Base-by-base conservation (phyloP, 2,329 filamentous ascomycete genomes). In the Neurospora crassa region DNA sequence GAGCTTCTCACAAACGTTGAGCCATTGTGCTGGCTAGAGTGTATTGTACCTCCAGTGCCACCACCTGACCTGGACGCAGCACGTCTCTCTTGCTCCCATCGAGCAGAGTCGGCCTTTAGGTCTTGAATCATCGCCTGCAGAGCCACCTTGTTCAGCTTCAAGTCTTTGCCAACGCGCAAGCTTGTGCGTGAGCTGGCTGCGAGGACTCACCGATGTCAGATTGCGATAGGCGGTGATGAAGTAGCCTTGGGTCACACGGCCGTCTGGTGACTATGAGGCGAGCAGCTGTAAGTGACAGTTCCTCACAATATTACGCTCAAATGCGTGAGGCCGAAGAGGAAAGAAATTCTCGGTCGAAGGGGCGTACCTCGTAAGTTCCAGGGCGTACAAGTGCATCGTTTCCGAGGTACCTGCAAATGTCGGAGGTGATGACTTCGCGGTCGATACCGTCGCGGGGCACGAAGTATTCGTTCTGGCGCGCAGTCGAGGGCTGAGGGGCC, bases 321-420 rank as follows among this genome's bases (percentile, higher is more conserved):
- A 73, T 71, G 29, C 71, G 12, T 41, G 37, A 41, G 37, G 37
- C 18, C 6, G 37, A n/a, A 71, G 73, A 72, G 73, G 70, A 71
- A 68, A 67, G 71, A 69, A 71, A 71, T 70, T 42, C 42, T 70
- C 71, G 68, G 67, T 67, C 72, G 75, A 69, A 76, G 74, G 70
- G 77, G 75, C 76, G 76, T 86, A 93, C 91, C 86, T 92, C 88
- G 81, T 92, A 91, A 76, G 87, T 88, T 77, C 90, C 90, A 72
- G 91, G 91, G 78, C 90, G 90, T 79, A 93, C 91, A 77, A 92
- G 86, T 76, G 92, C 92, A 84, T 94, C 92, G 80, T 93, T 93
- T 78, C 92, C 92, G 76, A 94, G 86, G 80, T 93, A 94, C 79
- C 91, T 91, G 84, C 92, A 94, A 75, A 94, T 93, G 80, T 94